Evolutionary conservation across 2,329 filamentous ascomycete species (phyloP), one percentile per base, ranked within the genome.

Genomic region (Alternaria sp.): DNA sequence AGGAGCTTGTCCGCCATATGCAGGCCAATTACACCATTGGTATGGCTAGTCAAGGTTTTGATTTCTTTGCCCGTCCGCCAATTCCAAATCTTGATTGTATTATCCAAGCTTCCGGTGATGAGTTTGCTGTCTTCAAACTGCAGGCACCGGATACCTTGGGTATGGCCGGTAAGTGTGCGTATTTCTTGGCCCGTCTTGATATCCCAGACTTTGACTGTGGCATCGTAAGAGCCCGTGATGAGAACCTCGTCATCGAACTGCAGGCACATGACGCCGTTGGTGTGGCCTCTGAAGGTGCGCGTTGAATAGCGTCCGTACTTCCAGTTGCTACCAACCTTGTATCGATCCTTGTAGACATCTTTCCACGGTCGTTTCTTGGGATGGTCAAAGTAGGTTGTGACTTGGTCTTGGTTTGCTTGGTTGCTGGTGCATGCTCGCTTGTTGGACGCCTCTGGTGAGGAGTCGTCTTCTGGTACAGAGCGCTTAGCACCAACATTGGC

Each of bases 301-400:
- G 92, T 90, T 7, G 89, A 89, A 80, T 91, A 98, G 38, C 94
- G 89, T 4, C 95, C 94, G 65, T 96, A 93, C 77, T 97, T 96
- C 95, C 95, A 99, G 77, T 98, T 98, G 61, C 90, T 95, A 52
- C 95, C 94, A 48, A 99, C 93, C 77, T 94, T 95, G 84, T 94
- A 98, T 16, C 92, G 88, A 77, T 97, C 94, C 65, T 93, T 91
- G 82, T 99, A 99, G 1, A 99, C 92, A 62, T 96, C 93, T 79
- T 99, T 99, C 95, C 95, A 99, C 0, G 91, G 93, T 30, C 93
- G 80, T 63, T 78, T 79, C 61, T 73, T 76, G 24, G 76, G 74
- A 14, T 82, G 82, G 61, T 83, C 82, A 69, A 85, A 84, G 65
- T 84, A 85, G 11, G 81, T 80, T 20, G 81, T 81, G 30, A 80